Evolutionary conservation across 805 yeast genomes (phyloP).

Genomic region (Wickerhamiella domercqiae): DNA sequence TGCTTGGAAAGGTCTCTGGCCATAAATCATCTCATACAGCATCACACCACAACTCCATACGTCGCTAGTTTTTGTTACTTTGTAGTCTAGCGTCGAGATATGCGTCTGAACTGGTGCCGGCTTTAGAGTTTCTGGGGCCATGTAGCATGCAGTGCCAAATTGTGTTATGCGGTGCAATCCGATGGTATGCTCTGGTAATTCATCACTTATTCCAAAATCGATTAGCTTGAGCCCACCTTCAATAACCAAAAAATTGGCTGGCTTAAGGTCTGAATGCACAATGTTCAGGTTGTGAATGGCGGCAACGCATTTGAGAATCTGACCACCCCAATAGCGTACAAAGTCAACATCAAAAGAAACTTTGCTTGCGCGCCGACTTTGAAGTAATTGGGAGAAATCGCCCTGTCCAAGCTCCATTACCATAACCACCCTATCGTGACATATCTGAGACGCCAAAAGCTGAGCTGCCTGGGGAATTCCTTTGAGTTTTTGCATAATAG

Average conservation of each 20-base stretch:
- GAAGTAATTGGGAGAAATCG: conserved; percentile 70
- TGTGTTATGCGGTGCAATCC: conserved; percentile 81
- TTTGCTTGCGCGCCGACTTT: conserved; percentile 34
- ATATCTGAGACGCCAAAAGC: conserved; percentile 57
- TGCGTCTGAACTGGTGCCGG: conserved; percentile 31
- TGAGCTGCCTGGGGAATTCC: conserved; percentile 60
- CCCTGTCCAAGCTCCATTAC: conserved; percentile 94
- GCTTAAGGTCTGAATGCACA: conserved; percentile 90
- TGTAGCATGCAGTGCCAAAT: conserved; percentile 90
- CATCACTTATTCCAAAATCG: conserved; percentile 85
- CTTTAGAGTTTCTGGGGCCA: conserved; percentile 91
- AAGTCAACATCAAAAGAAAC: conserved; percentile 46
- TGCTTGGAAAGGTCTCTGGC: conserved; percentile 60
- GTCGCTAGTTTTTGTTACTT: conserved; percentile 88
- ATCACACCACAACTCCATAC: conserved; percentile 98
- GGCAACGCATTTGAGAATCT: conserved; percentile 68
- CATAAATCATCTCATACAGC: conserved; percentile 87
- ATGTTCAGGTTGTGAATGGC: conserved; percentile 76
- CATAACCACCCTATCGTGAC: conserved; percentile 45
- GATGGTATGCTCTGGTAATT: conserved; percentile 81
- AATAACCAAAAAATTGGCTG: conserved; percentile 80
- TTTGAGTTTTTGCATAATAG: conserved; percentile 44
- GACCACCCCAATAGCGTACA: conserved; percentile 77
- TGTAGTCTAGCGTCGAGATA: conserved; percentile 30
- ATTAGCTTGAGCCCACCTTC: conserved; percentile 74